Conservation (phyloP, 192 early-diverging fungal genomes). For the Entomortierella beljakovae region DNA sequence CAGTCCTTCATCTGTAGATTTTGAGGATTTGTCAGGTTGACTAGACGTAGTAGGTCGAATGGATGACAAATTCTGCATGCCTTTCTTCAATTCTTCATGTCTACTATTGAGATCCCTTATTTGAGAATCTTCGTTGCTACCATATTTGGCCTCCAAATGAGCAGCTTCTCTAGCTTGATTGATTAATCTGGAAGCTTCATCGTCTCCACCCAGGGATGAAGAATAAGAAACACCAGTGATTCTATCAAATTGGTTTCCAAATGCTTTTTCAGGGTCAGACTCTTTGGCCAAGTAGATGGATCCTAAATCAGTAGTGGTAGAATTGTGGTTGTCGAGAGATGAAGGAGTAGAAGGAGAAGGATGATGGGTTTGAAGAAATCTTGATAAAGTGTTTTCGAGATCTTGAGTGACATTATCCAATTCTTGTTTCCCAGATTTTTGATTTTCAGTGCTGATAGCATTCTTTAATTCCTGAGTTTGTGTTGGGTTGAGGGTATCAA, state of each 20-base stretch:
- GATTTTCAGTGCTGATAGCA: not conserved
- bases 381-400: conserved; percentile 41
- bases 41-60: conserved; percentile 7
- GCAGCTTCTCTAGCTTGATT: conserved; percentile 17
- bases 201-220: conserved; percentile 8
- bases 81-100: conserved; percentile 43
- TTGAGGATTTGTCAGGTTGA: not conserved
- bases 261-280: conserved; percentile 8
- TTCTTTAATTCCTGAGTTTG: conserved; percentile 19
- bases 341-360: no score
- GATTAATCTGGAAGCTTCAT: conserved; percentile 18
- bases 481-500: not conserved
- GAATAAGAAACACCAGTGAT: conserved; percentile 9
- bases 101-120: conserved; percentile 29
- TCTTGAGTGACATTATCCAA: conserved; percentile 21
- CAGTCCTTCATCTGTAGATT: not conserved
- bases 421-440: conserved; percentile 4
- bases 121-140: conserved; percentile 11
- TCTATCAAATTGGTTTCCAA: conserved; percentile 32
- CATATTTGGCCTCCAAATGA: conserved; percentile 29
- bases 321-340: not conserved
- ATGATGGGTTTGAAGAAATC: conserved; percentile 42
- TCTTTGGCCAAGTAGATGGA: not conserved
- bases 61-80: conserved; percentile 17
- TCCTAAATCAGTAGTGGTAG: not conserved